Percentiles rank a stretch among this genome's conserved stretches.
Evolutionary conservation across 768 basidiomycete genomes (phyloP).

Genomic region (Suillus occidentalis): DNA sequence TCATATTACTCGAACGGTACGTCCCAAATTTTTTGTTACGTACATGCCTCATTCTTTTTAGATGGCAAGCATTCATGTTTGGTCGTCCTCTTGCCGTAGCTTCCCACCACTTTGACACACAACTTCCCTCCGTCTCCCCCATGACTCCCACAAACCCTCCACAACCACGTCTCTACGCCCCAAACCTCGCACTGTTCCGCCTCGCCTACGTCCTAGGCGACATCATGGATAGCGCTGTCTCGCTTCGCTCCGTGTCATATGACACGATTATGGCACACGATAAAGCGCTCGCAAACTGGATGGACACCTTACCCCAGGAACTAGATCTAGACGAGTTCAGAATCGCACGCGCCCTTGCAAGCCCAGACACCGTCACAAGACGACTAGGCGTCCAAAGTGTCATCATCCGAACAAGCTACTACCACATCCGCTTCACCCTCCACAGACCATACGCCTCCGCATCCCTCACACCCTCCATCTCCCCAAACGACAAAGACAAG

Average conservation of each 20-base stretch:
- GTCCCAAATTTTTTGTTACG: slow-evolving; percentile 17
- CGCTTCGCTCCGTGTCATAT: slow-evolving; percentile 76
- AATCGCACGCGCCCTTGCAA: slow-evolving; percentile 70
- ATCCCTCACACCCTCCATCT: slow-evolving; percentile 20
- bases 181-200: slow-evolving; percentile 73
- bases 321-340: slow-evolving; percentile 76
- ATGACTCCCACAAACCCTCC: slow-evolving; percentile 34
- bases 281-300: slow-evolving; percentile 69
- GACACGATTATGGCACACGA: slow-evolving; percentile 74
- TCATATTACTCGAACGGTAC: slow-evolving; percentile 74
- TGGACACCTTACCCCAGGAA: slow-evolving; percentile 72
- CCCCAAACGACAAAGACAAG: slow-evolving; percentile 23
- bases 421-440: slow-evolving; percentile 83
- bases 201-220: slow-evolving; percentile 80
- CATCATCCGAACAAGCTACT: slow-evolving; percentile 73
- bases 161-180: slow-evolving; percentile 68
- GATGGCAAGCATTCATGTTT: slow-evolving; percentile 89
- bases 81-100: slow-evolving; percentile 75
- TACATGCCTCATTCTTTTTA: slow-evolving; percentile 27
- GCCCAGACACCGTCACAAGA: slow-evolving; percentile 54
- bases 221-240: slow-evolving; percentile 83
- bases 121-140: slow-evolving; percentile 61
- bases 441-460: slow-evolving; percentile 69
- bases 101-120: slow-evolving; percentile 83
- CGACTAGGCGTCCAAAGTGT: slow-evolving; percentile 80